These are phyloP conservation scores for Cylindrotheca closterium DNA, from an alignment of 108 stramenopile genomes.

Conservation along the genomic window DNA sequence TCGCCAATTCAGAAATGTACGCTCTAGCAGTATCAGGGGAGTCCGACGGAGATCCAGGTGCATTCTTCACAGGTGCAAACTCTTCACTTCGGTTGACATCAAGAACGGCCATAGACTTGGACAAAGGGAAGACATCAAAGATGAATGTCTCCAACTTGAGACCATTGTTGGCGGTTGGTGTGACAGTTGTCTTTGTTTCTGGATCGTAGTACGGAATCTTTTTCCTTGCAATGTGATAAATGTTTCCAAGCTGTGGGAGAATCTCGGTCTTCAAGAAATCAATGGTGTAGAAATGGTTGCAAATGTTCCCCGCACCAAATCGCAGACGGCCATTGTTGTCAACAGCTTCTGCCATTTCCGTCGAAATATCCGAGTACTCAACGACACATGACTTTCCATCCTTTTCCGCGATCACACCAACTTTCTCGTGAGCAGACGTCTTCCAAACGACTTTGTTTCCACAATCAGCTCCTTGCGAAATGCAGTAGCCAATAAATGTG, in stretches of 20 bases:
- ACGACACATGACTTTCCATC: slow-evolving; percentile 85
- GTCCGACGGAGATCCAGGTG: slow-evolving; percentile 65
- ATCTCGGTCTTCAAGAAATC: slow-evolving; percentile 85
- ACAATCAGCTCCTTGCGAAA: slow-evolving; percentile 76
- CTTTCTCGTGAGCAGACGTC: slow-evolving; percentile 85
- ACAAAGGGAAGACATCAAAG: slow-evolving; percentile 96
- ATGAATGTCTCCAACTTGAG: slow-evolving; percentile 99
- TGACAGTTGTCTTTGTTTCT: slow-evolving; percentile 55
- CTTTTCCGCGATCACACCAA: slow-evolving; percentile 85
- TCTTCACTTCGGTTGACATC: slow-evolving; percentile 91
- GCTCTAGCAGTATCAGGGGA: slow-evolving; percentile 82
- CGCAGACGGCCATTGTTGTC: slow-evolving; percentile 58
- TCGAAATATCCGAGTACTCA: slow-evolving; percentile 90
- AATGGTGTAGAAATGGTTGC: slow-evolving; percentile 95
- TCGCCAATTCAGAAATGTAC: slow-evolving; percentile 65
- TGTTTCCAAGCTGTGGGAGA: slow-evolving; percentile 71
- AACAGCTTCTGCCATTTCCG: slow-evolving; percentile 67
- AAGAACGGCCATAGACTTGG: slow-evolving; percentile 82
- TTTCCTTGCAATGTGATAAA: slow-evolving; percentile 96
- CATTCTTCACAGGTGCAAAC: slow-evolving; percentile 98
- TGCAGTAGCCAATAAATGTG: slow-evolving; percentile 92
- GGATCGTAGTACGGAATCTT: slow-evolving; percentile 92
- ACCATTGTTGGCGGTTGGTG: slow-evolving; percentile 79
- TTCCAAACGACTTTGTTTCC: slow-evolving; percentile 97
- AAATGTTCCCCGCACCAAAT: slow-evolving; percentile 97